Evolutionary conservation across 352 stramenopile species (phyloP).

Genomic region (Phytophthora agathidicida): DNA sequence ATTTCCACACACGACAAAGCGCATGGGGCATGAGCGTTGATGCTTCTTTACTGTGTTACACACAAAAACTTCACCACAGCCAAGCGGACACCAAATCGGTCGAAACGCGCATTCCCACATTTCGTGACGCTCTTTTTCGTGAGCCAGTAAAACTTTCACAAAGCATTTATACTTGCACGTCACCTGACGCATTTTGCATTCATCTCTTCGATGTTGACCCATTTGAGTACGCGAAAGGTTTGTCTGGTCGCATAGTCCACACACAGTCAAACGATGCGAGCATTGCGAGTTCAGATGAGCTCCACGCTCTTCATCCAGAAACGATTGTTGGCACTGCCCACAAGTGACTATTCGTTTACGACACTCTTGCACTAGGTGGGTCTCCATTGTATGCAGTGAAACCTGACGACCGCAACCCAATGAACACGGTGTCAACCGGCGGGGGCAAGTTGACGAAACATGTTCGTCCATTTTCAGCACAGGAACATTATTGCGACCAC

Average conservation of each 20-base stretch:
- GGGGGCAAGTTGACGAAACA: constrained; percentile 33
- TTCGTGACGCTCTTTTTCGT: constrained; percentile 67
- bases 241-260: constrained; percentile 55
- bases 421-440: constrained; percentile 42
- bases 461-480: constrained; percentile 54
- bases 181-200: constrained; percentile 71
- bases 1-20: constrained; percentile 54
- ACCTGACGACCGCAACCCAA: constrained; percentile 60
- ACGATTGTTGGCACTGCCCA: constrained; percentile 30
- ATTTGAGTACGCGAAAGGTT: constrained; percentile 44
- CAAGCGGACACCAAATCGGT: constrained; percentile 69
- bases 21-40: constrained; percentile 65
- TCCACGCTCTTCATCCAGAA: constrained; percentile 45
- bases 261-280: constrained; percentile 50
- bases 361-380: constrained; percentile 47
- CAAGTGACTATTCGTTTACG: constrained; percentile 49
- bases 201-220: constrained; percentile 41
- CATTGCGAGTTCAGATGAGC: constrained; percentile 46
- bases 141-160: constrained; percentile 51
- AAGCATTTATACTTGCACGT: constrained; percentile 57
- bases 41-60: constrained; percentile 59
- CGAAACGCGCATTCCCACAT: constrained; percentile 62
- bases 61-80: constrained; percentile 57
- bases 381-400: constrained; percentile 48
- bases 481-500: constrained; percentile 35